Evolutionary conservation across 352 stramenopile species (phyloP), one percentile per base, ranked within the genome.

Genomic region (Thalassiosira allenii): DNA sequence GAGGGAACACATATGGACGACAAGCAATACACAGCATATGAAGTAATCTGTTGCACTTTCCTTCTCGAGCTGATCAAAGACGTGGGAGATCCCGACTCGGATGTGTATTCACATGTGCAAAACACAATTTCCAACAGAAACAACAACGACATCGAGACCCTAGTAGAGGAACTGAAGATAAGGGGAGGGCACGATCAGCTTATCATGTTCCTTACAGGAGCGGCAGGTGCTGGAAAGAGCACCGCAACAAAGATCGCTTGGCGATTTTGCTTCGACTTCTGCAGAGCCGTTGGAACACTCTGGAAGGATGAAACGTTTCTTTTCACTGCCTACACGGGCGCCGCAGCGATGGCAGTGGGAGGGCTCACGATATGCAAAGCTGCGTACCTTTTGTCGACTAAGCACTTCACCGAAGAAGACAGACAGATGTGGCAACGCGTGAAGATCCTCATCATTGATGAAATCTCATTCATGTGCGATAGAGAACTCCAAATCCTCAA

Each of bases 191-290:
- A 33, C n/a, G 25, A 62, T 14, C 53, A 62, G 43, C 12, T 62
- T 27, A 1, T 40, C 11, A 9, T 62, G 2, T 62, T 62, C 25
- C 20, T 62, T 17, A 62, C 53, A 29, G 23, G 53, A 40, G 29
- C 23, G n/a, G 52, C 52, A 37, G 53, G 53, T n/a, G 53, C 53
- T 40, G 6, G 23, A 29, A 62, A 62, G 25, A 62, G 11, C 11
- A 62, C 53, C 2, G 2, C 53, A 40, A 40, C 43, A 9, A 40
- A 62, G 11, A 32, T 20, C 11, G 47, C 47, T n/a, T 23, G 29
- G 17, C 47, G 47, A 56, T 56, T 56, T 56, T 56, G 47, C 29
- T 56, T 56, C 11, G 47, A 56, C n/a, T 56, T 56, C 17, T 56
- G 47, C 47, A n/a, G 17, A n/a, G 17, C 29, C 29, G 47, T 23